Evolutionary conservation across 2,329 filamentous ascomycete species (phyloP), one percentile per base, ranked within the genome.

Genomic region (Diaporthe destruens): DNA sequence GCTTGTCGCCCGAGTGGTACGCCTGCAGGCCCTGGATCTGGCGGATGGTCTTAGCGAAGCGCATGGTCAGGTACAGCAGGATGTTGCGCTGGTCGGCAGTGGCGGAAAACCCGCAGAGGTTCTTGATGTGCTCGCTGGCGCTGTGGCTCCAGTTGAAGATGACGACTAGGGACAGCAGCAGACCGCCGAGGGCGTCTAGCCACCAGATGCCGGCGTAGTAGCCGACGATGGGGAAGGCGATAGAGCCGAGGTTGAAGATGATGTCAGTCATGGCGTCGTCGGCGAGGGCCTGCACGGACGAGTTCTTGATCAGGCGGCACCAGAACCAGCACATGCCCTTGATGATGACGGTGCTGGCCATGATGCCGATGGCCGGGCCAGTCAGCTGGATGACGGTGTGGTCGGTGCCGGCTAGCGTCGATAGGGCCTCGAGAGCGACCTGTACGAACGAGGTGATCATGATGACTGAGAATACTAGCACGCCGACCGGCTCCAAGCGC

Each of bases 1-100:
- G 87, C 84, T 95, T 95, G 80, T 96, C 94, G 34, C 94, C 94
- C 0, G 92, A 91, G 78, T 97, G 94, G 80, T 96, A 97, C 2
- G 94, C 94, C 76, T 95, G 92, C 71, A 96, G 84, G 42, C 94
- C 94, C 80, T 96, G 94, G 74, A 97, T 96, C 80, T 94, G 92
- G 78, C 90, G 91, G 79, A 98, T 97, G 16, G 93, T 93, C 76
- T 93, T 94, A 57, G 95, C 95, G 80, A 98, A 98, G 25, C 95
- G 92, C 93, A 98, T 97, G 1, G 95, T 96, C 76, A 97, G 88
- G 82, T 98, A 98, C 0, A 98, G 87, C 29, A 98, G 82, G 59
- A 97, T 89, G 79, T 96, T 97, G 39, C 95, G 89, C 84, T 96
- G 92, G 77, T 96, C 93, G 0, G 93, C 91, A 1, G 91, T 90